phyloP scores from a whole-genome alignment of 2,329 filamentous ascomycete species.

The Cladosporium sp. region DNA sequence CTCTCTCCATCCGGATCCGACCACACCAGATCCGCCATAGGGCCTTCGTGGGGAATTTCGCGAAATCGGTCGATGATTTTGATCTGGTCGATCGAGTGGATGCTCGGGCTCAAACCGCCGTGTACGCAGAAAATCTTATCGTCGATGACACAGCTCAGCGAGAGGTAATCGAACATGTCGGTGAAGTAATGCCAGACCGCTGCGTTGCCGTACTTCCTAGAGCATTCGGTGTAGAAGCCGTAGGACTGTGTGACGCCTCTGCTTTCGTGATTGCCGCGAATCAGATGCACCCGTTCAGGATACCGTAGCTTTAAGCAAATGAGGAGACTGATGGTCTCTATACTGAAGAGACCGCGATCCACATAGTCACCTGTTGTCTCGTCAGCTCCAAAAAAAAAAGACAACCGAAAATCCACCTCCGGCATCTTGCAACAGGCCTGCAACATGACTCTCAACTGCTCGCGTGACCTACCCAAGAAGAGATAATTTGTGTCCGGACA shows the following conservation, averaged over 20 bases:
- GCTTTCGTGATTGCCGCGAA: slow-evolving; percentile 96
- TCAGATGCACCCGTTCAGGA: slow-evolving; percentile 88
- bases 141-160: slow-evolving; percentile 93
- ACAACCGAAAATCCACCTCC: no score
- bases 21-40: slow-evolving; percentile 99
- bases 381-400: not conserved
- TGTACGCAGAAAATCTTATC: slow-evolving; percentile 99
- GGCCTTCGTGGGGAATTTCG: slow-evolving; percentile 96
- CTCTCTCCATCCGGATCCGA: slow-evolving; percentile 95
- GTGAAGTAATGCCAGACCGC: slow-evolving; percentile 99
- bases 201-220: slow-evolving; percentile 94
- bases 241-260: slow-evolving; percentile 97
- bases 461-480: slow-evolving; percentile 66
- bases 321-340: slow-evolving; percentile 96
- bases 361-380: slow-evolving; percentile 75
- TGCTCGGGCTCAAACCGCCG: slow-evolving; percentile 65
- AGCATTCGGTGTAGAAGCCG: slow-evolving; percentile 98
- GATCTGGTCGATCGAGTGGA: slow-evolving; percentile 98
- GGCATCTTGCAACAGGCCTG: not conserved
- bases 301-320: slow-evolving; percentile 97
- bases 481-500: slow-evolving; percentile 98
- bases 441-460: not conserved
- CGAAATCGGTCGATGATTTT: slow-evolving; percentile 99
- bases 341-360: slow-evolving; percentile 95
- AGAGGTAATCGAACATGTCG: slow-evolving; percentile 99